Evolutionary conservation across 139 green algal genomes (phyloP).

Genomic region (Micractinium sp.): DNA sequence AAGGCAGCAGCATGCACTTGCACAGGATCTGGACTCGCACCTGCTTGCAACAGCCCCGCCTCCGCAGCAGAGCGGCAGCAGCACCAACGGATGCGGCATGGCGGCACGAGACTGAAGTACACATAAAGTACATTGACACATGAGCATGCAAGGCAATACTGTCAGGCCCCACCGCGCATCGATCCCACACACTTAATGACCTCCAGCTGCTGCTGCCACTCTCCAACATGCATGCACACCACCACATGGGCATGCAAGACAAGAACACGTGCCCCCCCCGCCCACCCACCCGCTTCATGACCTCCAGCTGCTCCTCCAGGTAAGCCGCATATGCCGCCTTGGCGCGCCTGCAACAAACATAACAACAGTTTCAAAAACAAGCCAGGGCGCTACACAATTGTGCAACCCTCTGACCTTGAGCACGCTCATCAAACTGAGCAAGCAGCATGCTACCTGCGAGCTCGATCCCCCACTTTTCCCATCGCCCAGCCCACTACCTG

Average conservation of each 20-base stretch:
- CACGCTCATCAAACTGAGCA: not conserved
- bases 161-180: too few species aligned
- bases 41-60: too few species aligned
- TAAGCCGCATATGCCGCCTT: slow-evolving; percentile 75
- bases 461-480: not conserved
- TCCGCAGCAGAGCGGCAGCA: too few species aligned
- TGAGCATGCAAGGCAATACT: too few species aligned
- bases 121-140: too few species aligned
- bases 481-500: not conserved
- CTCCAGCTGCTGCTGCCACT: not conserved
- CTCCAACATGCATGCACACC: not conserved
- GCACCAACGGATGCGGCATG: too few species aligned
- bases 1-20: not conserved
- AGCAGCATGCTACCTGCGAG: not conserved
- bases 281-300: slow-evolving; percentile 8
- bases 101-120: too few species aligned
- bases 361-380: not conserved
- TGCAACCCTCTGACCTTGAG: not conserved
- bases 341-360: slow-evolving; percentile 58
- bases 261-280: too few species aligned
- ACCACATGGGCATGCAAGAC: too few species aligned
- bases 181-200: not conserved
- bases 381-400: not conserved
- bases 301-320: slow-evolving; percentile 62
- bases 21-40: too few species aligned